A percentile compares a stretch with the other conserved stretches of the same genome.
phyloP scores from a whole-genome alignment of 2,329 filamentous ascomycete species.

The Colletotrichum limetticola region DNA sequence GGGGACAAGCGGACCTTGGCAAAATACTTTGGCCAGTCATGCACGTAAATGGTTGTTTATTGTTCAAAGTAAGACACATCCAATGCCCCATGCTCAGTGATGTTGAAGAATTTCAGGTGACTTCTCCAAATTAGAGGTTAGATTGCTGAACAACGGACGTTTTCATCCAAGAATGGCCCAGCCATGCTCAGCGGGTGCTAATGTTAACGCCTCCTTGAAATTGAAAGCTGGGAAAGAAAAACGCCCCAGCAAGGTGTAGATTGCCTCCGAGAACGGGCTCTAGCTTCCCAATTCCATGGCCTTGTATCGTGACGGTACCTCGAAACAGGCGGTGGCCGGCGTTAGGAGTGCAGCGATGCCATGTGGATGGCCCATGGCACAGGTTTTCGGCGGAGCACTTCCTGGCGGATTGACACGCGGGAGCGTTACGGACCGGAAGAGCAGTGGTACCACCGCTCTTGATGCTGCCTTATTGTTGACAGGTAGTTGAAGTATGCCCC shows the following conservation, averaged over 20 bases:
- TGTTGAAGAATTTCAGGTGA: neutral
- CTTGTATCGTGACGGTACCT: neutral
- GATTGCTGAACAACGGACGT: neutral
- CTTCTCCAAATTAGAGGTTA: neutral
- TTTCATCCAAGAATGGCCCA: conserved; percentile 5
- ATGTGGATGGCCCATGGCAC: neutral
- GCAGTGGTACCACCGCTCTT: neutral
- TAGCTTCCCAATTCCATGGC: neutral
- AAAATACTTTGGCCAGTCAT: neutral
- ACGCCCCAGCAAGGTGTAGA: neutral
- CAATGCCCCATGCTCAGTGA: neutral
- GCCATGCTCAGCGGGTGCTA: neutral
- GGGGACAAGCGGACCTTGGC: neutral
- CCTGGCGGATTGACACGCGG: neutral
- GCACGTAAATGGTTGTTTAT: neutral
- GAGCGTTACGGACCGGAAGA: neutral
- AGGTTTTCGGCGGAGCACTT: neutral
- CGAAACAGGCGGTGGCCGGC: neutral
- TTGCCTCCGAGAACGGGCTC: neutral
- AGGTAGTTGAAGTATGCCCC: neutral
- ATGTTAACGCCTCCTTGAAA: neutral
- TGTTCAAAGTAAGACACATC: neutral
- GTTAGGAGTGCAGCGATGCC: neutral
- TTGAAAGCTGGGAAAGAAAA: neutral
- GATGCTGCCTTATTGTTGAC: neutral